Evolutionary conservation across 1,139 yeast species (phyloP), one percentile per base, ranked within the genome.

Genomic region (Williopsis jadinii): DNA sequence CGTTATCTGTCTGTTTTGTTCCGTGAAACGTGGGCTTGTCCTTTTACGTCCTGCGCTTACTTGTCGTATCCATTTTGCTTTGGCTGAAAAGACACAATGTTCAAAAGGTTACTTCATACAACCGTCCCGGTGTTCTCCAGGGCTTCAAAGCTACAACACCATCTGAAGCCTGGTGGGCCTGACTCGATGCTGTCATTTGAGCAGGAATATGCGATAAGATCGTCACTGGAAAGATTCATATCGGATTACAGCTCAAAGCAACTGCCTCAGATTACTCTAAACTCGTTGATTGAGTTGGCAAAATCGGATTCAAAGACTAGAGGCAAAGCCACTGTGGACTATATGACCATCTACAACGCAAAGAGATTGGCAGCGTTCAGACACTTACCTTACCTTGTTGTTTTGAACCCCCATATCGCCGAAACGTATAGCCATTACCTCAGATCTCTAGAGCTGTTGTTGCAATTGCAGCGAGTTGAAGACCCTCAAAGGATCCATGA

Each of bases 371-470:
- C 73, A 34, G 83, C 83, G 36, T 77, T 90, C 50, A 71, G 94
- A 46, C 69, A 73, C 37, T 66, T 90, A 40, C 95, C 96, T 0
- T 90, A 87, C 58, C 72, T 90, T 51, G 88, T 83, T 38, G 84
- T 87, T 37, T 64, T 90, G 46, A 90, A 90, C 57, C 96, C 97
- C n/a, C 77, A 86, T 53, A 82, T 90, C 41, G 83, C 94, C n/a
- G 79, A 77, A 52, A 82, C 85, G 15, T 86, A 87, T 65, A 71
- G 77, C 52, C 64, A 81, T 37, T 90, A 90, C 61, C 66, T 85
- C 49, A 70, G 76, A 45, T 82, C 95, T 6, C 73, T 88, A 67
- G 72, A 82, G 34, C 70, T 80, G 5, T 62, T 87, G 48, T 62
- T 81, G 39, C 67, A 73, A 29, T 58, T 62, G 6, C 42, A 42